phyloP scores from a whole-genome alignment of 441 rosid species.

The Gossypium aridum region DNA sequence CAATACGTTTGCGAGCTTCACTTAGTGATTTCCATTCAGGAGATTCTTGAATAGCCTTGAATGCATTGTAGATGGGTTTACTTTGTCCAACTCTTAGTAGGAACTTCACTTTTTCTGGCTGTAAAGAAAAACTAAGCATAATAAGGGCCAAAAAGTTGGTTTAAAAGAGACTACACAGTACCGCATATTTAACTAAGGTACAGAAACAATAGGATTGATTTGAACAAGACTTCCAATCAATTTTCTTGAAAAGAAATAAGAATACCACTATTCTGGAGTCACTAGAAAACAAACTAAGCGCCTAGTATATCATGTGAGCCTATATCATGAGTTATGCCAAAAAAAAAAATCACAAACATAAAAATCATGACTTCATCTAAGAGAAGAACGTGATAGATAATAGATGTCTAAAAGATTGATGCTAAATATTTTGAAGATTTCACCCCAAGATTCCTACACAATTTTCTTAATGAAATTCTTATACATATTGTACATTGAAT shows the following conservation, averaged over 20 bases:
- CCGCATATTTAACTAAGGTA: neutral
- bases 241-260: neutral
- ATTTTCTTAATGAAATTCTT: neutral
- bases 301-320: neutral
- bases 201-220: neutral
- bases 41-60: conserved; percentile 62
- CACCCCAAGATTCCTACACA: neutral
- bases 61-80: conserved; percentile 70
- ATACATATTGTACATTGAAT: neutral
- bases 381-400: no score
- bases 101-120: conserved; percentile 80
- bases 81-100: conserved; percentile 73
- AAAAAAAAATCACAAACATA: neutral
- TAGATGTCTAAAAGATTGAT: neutral
- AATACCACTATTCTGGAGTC: neutral
- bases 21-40: conserved; percentile 56
- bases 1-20: conserved; percentile 67
- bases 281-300: neutral
- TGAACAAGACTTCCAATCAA: neutral
- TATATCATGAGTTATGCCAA: neutral
- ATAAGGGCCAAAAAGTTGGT: conserved; percentile 14
- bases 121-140: conserved; percentile 16
- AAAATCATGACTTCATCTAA: neutral
- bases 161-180: neutral
- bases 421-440: neutral